Evolutionary conservation across 495 filamentous ascomycete genomes (phyloP).

Genomic region (Tuber brumale): DNA sequence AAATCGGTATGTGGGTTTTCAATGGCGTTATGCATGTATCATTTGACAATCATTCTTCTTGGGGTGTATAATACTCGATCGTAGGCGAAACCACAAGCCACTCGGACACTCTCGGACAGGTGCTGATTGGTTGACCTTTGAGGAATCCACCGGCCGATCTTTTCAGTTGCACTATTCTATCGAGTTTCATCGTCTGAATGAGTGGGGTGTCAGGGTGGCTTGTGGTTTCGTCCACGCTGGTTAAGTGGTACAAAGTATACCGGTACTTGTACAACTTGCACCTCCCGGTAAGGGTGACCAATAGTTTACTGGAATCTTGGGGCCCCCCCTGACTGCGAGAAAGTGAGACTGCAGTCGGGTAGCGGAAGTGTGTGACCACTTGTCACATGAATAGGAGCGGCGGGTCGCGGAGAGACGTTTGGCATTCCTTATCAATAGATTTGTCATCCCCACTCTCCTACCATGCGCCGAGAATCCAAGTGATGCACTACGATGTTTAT

Average conservation of each 20-base stretch:
- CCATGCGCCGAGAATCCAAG: not conserved
- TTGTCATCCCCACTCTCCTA: not conserved
- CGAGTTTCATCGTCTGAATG: no score
- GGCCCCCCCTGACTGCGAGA: not conserved
- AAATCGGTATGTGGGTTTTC: not conserved
- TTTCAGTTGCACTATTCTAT: no score
- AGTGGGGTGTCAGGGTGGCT: not conserved
- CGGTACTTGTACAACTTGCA: not conserved
- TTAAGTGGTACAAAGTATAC: not conserved
- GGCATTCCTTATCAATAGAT: not conserved
- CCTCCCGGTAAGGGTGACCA: not conserved
- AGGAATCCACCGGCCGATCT: no score
- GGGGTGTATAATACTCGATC: not conserved
- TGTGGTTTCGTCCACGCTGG: not conserved
- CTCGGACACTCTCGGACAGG: no score
- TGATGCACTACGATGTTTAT: not conserved
- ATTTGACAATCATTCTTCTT: not conserved
- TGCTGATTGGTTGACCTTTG: no score
- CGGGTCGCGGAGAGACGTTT: not conserved
- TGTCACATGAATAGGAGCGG: not conserved
- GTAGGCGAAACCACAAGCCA: no score
- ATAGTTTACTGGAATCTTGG: not conserved
- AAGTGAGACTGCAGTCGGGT: not conserved
- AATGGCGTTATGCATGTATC: not conserved
- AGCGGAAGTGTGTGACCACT: not conserved